phyloP scores from a whole-genome alignment of 768 basidiomycete species.

The Suillus subluteus region DNA sequence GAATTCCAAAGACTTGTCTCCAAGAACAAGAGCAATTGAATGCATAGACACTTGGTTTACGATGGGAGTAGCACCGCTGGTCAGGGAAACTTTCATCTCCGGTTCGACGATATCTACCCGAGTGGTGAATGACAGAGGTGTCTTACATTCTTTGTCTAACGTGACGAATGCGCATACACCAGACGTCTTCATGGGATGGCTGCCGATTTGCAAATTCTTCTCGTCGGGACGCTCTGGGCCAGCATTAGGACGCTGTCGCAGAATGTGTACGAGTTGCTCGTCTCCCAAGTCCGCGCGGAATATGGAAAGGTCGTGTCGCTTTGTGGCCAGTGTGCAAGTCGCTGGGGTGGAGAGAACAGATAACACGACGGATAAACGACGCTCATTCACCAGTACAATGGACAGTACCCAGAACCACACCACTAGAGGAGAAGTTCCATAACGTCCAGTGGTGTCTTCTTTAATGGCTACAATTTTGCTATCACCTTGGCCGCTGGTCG shows the following conservation, averaged over 20 bases:
- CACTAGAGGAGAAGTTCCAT: conserved; percentile 22
- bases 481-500: conserved; percentile 23
- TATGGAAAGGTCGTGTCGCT: background rate
- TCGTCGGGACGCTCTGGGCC: conserved; percentile 14
- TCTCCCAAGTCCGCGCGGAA: background rate
- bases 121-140: conserved; percentile 22
- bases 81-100: conserved; percentile 20
- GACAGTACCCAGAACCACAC: conserved; percentile 26
- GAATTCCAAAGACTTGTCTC: conserved; percentile 29
- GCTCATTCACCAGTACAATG: conserved; percentile 15
- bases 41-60: conserved; percentile 16
- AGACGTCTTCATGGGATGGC: background rate
- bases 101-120: conserved; percentile 29
- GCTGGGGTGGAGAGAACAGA: conserved; percentile 18
- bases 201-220: conserved; percentile 20
- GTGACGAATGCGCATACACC: conserved; percentile 6
- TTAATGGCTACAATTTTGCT: conserved; percentile 17
- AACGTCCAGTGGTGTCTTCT: conserved; percentile 22
- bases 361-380: conserved; percentile 21
- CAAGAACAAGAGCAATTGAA: conserved; percentile 17
- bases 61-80: conserved; percentile 22
- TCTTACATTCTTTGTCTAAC: conserved; percentile 20
- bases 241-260: conserved; percentile 17
- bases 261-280: background rate
- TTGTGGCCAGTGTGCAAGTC: conserved; percentile 14